These are phyloP conservation scores for Debaryomycetaceae sp. DNA, from an alignment of 1,139 yeast species.

Conservation along the genomic window DNA sequence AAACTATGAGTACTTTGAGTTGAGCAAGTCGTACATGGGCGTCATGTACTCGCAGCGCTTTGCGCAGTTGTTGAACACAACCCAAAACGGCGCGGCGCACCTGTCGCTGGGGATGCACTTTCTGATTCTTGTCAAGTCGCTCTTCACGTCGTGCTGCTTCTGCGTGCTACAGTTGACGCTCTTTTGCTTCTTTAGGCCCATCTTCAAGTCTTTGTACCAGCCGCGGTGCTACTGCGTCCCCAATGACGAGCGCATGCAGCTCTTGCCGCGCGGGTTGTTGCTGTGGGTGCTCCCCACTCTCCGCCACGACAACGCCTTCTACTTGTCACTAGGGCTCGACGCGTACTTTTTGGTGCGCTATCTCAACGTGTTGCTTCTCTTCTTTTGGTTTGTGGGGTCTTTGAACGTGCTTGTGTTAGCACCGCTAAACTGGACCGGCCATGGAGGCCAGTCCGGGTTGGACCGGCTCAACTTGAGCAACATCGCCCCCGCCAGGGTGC, in stretches of 20 bases:
- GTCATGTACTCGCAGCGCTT: constrained; percentile 24
- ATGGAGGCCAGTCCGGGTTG: constrained; percentile 40
- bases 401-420: constrained; percentile 50
- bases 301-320: constrained; percentile 35
- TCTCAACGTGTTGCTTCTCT: constrained; percentile 40
- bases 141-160: constrained; percentile 47
- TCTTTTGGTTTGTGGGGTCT: constrained; percentile 47
- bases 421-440: constrained; percentile 54
- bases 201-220: constrained; percentile 50
- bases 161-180: constrained; percentile 49
- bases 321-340: constrained; percentile 54
- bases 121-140: constrained; percentile 39
- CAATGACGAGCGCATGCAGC: constrained; percentile 31
- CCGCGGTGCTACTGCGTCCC: constrained; percentile 48
- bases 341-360: constrained; percentile 60
- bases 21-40: constrained; percentile 24
- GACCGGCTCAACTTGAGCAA: constrained; percentile 62
- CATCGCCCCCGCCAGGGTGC: constrained; percentile 44
- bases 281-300: constrained; percentile 48
- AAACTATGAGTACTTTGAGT: constrained; percentile 19
- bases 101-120: constrained; percentile 37
- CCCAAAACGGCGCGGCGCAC: constrained; percentile 56
- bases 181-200: constrained; percentile 48
- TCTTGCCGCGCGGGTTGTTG: constrained; percentile 36
- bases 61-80: constrained; percentile 45